These are phyloP conservation scores for Amaranthus hypochondriacus DNA, from an alignment of 148 eudicot genomes.

Conservation along the genomic window DNA sequence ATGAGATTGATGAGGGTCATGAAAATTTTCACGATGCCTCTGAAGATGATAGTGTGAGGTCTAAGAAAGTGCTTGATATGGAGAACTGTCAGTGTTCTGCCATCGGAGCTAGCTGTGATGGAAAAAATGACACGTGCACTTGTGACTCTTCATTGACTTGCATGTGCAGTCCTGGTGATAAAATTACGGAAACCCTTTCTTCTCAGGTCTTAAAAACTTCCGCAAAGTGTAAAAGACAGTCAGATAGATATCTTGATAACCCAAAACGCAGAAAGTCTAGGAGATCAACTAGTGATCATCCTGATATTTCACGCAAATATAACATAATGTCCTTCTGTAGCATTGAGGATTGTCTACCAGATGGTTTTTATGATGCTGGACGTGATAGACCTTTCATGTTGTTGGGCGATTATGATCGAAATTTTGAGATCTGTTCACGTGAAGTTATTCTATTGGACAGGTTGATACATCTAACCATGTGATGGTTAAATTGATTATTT, in stretches of 20 bases:
- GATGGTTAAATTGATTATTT: not conserved
- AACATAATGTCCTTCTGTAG: conserved; percentile 72
- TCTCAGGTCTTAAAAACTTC: conserved; percentile 30
- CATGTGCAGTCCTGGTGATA: conserved; percentile 27
- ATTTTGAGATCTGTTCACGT: conserved; percentile 58
- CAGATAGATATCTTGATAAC: conserved; percentile 67
- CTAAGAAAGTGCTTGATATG: conserved; percentile 28
- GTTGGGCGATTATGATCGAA: conserved; percentile 57
- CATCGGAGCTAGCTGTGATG: conserved; percentile 25
- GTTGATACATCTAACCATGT: conserved; percentile 24
- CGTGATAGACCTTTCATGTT: conserved; percentile 90
- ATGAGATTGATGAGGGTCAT: conserved; percentile 26
- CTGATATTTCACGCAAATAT: conserved; percentile 58
- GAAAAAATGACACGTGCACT: conserved; percentile 25
- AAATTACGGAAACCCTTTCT: conserved; percentile 36
- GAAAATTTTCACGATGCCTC: conserved; percentile 22
- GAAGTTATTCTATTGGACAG: conserved; percentile 91
- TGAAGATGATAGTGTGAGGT: conserved; percentile 29
- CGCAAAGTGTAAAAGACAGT: conserved; percentile 75
- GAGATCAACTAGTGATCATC: conserved; percentile 46
- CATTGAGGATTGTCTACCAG: conserved; percentile 64
- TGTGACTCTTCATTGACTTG: conserved; percentile 30
- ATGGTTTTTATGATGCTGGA: conserved; percentile 99
- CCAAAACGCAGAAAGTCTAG: conserved; percentile 73
- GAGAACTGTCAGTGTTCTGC: conserved; percentile 35